Evolutionary conservation across 1,139 yeast genomes (phyloP).

Genomic region (Yamadazyma membranifaciens): DNA sequence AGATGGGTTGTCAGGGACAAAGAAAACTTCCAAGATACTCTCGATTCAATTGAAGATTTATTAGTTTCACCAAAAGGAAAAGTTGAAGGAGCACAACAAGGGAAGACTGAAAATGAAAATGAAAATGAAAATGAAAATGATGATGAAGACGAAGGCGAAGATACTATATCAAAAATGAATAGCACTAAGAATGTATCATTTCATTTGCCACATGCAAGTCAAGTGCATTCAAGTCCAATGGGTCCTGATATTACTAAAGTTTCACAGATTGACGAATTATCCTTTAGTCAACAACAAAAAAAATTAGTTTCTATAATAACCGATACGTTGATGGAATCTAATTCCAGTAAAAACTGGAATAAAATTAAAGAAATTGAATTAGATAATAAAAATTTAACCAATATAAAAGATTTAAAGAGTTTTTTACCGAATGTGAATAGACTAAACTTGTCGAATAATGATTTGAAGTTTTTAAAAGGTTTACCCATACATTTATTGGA

Average conservation of each 20-base stretch:
- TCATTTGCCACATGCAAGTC: slow-evolving; percentile 31
- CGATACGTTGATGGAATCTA: slow-evolving; percentile 32
- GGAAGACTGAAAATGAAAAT: slow-evolving; percentile 18
- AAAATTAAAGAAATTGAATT: slow-evolving; percentile 36
- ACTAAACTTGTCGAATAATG: slow-evolving; percentile 42
- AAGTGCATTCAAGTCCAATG: slow-evolving; percentile 19
- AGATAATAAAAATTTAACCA: slow-evolving; percentile 29
- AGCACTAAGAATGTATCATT: slow-evolving; percentile 42
- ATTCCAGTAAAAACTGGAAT: slow-evolving; percentile 40
- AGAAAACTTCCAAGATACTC: slow-evolving; percentile 30
- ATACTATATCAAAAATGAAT: slow-evolving; percentile 7
- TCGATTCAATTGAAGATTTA: slow-evolving; percentile 47
- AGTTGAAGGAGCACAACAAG: slow-evolving; percentile 17
- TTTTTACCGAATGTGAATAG: slow-evolving; percentile 44
- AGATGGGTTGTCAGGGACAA: slow-evolving; percentile 35
- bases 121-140: slow-evolving; percentile 7
- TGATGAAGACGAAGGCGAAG: slow-evolving; percentile 6
- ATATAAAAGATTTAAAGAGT: slow-evolving; percentile 42
- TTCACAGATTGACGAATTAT: slow-evolving; percentile 44
- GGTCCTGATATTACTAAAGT: slow-evolving; percentile 36
- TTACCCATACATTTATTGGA: slow-evolving; percentile 39
- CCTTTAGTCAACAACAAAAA: slow-evolving; percentile 50
- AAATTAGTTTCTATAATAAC: slow-evolving; percentile 49
- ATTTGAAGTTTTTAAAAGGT: slow-evolving; percentile 46
- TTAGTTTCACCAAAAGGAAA: not conserved